Evolutionary conservation across 169 alveolate species (phyloP).

Genomic region (Toxoplasma gondii): DNA sequence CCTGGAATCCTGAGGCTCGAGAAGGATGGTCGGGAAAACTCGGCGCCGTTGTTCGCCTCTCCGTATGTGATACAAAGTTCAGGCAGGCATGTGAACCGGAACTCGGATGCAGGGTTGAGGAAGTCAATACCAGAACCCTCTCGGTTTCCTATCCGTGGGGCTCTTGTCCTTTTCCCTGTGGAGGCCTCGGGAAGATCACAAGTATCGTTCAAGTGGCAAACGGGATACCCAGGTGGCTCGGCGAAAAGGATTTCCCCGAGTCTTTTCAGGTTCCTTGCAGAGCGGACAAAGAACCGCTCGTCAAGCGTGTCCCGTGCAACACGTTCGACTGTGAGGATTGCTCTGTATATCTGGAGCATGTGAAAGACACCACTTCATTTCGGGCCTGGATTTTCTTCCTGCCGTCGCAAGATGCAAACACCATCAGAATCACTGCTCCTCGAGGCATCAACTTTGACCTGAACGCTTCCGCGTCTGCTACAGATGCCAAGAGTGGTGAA

Average conservation of each 20-base stretch:
- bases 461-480: not conserved
- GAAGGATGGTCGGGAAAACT: conserved; percentile 64
- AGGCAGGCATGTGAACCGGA: conserved; percentile 34
- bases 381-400: conserved; percentile 65
- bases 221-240: conserved; percentile 67
- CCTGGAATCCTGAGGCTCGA: conserved; percentile 53
- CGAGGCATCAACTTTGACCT: conserved; percentile 42
- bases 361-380: conserved; percentile 11
- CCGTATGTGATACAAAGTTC: conserved; percentile 50
- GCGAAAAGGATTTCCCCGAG: conserved; percentile 63
- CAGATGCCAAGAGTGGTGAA: not conserved
- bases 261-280: conserved; percentile 61
- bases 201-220: conserved; percentile 64
- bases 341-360: conserved; percentile 51
- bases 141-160: conserved; percentile 66
- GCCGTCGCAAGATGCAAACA: conserved; percentile 60
- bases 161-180: conserved; percentile 68
- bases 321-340: conserved; percentile 63
- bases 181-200: conserved; percentile 59
- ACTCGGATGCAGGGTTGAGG: conserved; percentile 62
- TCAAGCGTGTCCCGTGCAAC: conserved; percentile 52
- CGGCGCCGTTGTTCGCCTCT: conserved; percentile 46
- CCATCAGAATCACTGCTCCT: conserved; percentile 54
- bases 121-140: conserved; percentile 44
- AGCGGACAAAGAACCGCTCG: conserved; percentile 64